phyloP scores from a whole-genome alignment of 192 early-diverging fungal species.

The Piromyces finnis region DNA sequence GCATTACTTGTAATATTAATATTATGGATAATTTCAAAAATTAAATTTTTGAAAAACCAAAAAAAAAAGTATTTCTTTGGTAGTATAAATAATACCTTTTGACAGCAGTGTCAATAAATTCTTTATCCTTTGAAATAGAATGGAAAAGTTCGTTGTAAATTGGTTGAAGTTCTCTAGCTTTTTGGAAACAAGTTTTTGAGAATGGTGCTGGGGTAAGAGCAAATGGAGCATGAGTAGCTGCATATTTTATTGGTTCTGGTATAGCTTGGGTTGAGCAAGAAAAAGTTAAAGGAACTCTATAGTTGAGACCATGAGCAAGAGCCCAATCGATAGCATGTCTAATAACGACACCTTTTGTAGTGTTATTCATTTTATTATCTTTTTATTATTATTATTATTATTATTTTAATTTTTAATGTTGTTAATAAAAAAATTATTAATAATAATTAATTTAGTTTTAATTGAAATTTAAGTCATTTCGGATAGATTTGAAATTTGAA shows the following conservation, averaged over 20 bases:
- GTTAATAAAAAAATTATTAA: too few relatives aligned
- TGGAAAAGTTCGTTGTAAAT: slow-evolving; percentile 68
- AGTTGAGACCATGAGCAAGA: slow-evolving; percentile 51
- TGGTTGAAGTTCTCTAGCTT: slow-evolving; percentile 57
- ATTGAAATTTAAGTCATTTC: too few relatives aligned
- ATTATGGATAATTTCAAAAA: too few relatives aligned
- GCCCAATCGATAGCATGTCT: slow-evolving; percentile 62
- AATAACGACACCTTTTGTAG: background rate
- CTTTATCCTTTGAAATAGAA: slow-evolving; percentile 50
- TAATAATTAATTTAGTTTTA: too few relatives aligned
- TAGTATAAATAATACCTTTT: too few relatives aligned
- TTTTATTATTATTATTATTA: too few relatives aligned
- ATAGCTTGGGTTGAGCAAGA: background rate
- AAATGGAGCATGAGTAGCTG: slow-evolving; percentile 64
- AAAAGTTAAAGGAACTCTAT: background rate
- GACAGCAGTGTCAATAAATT: slow-evolving; percentile 54
- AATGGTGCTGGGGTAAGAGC: slow-evolving; percentile 74
- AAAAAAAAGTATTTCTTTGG: too few relatives aligned
- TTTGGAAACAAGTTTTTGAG: slow-evolving; percentile 48
- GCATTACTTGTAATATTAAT: too few relatives aligned
- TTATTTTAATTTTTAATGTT: too few relatives aligned
- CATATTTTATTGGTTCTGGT: slow-evolving; percentile 6
- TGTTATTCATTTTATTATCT: background rate
- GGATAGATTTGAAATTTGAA: too few relatives aligned
- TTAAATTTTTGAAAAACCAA: too few relatives aligned